Percentiles rank a stretch among this genome's conserved stretches.
These are phyloP conservation scores for Monosporozyma unispora DNA, from an alignment of 805 yeast genomes.

Conservation along the genomic window DNA sequence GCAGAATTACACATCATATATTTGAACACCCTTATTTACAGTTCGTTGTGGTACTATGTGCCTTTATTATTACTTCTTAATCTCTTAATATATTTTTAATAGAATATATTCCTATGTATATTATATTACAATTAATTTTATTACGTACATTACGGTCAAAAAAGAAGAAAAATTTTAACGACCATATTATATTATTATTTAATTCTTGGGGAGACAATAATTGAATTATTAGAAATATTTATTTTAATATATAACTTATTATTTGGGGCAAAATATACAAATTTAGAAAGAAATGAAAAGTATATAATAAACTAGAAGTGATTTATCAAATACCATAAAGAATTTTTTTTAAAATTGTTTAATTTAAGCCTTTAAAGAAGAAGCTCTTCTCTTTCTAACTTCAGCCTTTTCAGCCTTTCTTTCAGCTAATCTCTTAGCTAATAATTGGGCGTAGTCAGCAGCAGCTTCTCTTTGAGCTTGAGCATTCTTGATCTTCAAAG, in stretches of 20 bases:
- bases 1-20: constrained; percentile 8
- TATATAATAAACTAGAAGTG: constrained; percentile 5
- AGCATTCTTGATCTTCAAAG: constrained; percentile 92
- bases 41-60: not conserved
- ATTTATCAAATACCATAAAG: not conserved
- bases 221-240: constrained; percentile 5
- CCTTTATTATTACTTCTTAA: too few species aligned
- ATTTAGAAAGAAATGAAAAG: constrained; percentile 12
- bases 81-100: too few species aligned
- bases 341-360: constrained; percentile 1
- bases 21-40: not conserved
- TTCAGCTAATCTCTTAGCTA: constrained; percentile 97
- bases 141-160: too few species aligned
- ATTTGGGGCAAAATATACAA: constrained; percentile 14
- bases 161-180: too few species aligned
- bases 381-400: constrained; percentile 99
- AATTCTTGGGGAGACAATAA: not conserved
- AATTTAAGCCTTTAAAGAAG: constrained; percentile 83
- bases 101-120: too few species aligned
- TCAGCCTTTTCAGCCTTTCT: constrained; percentile 98
- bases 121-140: too few species aligned
- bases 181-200: not conserved
- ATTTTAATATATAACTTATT: constrained; percentile 5
- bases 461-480: constrained; percentile 99
- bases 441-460: constrained; percentile 98